phyloP scores from a whole-genome alignment of 108 stramenopile genomes.

The Nannochloropsis salina region DNA sequence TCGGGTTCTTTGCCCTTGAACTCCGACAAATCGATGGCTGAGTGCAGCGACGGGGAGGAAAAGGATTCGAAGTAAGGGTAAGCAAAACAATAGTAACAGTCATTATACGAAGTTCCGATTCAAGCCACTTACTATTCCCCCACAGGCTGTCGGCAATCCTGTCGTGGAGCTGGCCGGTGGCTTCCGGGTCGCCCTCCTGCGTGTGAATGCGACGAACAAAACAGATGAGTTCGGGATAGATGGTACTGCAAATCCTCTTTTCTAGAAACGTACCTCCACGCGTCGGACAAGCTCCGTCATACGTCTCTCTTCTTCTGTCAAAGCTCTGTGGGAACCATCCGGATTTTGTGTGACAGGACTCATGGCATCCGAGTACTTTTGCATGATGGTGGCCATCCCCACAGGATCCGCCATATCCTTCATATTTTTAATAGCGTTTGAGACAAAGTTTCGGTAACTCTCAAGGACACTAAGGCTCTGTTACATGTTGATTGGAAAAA shows the following conservation, averaged over 20 bases:
- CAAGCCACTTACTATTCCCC: not conserved
- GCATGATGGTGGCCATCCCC: not conserved
- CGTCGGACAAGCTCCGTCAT: not conserved
- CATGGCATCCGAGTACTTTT: not conserved
- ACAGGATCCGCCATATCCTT: not conserved
- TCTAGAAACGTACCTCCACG: not conserved
- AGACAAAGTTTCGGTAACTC: not conserved
- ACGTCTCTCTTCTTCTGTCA: not conserved
- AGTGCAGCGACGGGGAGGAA: not conserved
- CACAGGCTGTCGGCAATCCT: not conserved
- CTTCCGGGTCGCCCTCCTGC: not conserved
- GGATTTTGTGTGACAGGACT: not conserved
- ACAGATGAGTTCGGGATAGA: not conserved
- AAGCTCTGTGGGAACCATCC: not conserved
- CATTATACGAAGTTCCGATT: not conserved
- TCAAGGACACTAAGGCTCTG: not conserved
- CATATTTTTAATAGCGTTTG: not conserved
- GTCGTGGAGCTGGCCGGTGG: not conserved
- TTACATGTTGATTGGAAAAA: not conserved
- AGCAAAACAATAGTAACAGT: not conserved
- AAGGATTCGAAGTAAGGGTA: not conserved
- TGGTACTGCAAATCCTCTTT: too few relatives aligned
- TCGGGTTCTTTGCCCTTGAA: not conserved
- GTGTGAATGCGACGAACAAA: not conserved
- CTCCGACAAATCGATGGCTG: not conserved